These are phyloP conservation scores for Thalassiosira livingstoniorum DNA, from an alignment of 352 stramenopile species.

Conservation along the genomic window DNA sequence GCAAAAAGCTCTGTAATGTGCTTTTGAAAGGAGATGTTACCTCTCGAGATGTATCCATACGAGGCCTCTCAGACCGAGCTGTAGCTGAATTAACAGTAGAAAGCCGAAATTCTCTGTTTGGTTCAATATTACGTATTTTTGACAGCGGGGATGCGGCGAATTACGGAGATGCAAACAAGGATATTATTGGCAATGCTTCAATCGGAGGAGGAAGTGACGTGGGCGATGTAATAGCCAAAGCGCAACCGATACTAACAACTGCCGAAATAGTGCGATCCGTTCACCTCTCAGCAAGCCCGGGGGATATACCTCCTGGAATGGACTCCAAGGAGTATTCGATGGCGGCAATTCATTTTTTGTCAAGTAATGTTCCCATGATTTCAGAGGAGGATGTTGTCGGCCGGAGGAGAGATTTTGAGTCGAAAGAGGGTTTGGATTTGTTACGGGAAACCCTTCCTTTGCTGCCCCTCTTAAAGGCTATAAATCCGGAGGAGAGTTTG, in stretches of 20 bases:
- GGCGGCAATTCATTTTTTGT: slow-evolving; percentile 72
- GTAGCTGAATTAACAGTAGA: slow-evolving; percentile 47
- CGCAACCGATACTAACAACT: slow-evolving; percentile 41
- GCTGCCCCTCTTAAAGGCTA: slow-evolving; percentile 36
- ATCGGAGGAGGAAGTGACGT: not conserved
- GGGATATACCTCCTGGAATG: slow-evolving; percentile 61
- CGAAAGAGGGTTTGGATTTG: slow-evolving; percentile 41
- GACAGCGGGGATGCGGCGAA: slow-evolving; percentile 1
- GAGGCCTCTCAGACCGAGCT: slow-evolving; percentile 47
- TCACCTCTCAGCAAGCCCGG: slow-evolving; percentile 61
- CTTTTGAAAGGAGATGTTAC: slow-evolving; percentile 22
- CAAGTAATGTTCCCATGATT: slow-evolving; percentile 28
- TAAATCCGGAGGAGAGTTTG: slow-evolving; percentile 34
- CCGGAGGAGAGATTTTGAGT: not conserved
- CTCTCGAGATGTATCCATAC: slow-evolving; percentile 45
- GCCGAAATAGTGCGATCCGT: slow-evolving; percentile 53
- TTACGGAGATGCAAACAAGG: not conserved
- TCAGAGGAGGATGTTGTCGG: slow-evolving; percentile 9
- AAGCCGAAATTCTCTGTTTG: slow-evolving; percentile 44
- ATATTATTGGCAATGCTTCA: not conserved
- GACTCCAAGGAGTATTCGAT: slow-evolving; percentile 79
- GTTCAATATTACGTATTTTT: slow-evolving; percentile 51
- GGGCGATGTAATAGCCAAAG: slow-evolving; percentile 32
- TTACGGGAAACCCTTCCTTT: slow-evolving; percentile 39
- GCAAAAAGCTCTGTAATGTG: slow-evolving; percentile 8